Evolutionary conservation across 768 basidiomycete genomes (phyloP), one percentile per base, ranked within the genome.

Genomic region (Pleurotus salmoneostramineus): DNA sequence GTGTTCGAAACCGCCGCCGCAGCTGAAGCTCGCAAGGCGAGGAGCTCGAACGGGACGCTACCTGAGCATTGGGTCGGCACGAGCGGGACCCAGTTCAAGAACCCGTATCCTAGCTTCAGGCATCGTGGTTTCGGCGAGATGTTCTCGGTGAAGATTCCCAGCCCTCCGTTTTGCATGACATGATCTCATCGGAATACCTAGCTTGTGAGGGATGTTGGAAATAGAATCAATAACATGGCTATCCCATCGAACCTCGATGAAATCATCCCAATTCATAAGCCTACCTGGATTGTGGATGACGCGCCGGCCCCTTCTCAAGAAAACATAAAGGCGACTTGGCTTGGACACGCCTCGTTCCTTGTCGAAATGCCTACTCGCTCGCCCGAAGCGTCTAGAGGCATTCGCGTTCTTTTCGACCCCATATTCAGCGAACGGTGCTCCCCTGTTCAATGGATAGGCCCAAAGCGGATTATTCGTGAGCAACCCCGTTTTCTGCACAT

Each of bases 331-430:
- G 69, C 79, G 5, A 83, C 82, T 0, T 83, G 80, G 80, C 70
- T 83, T 0, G 82, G 82, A 7, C 82, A 83, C 66, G 82, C 82
- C 0, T 82, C 76, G 50, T 81, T 82, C 67, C 66, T 82, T 3
- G 68, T 83, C 11, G 80, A 84, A 66, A 68, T 83, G 46, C 82
- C 81, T 1, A 67, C 71, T 1, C 64, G 68, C 3, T 56, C 60
- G 6, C 64, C 62, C 2, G 56, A 34, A 5, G 67, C 62, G n/a
- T 59, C 59, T 6, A 68, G 71, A 44, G 82, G 82, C 7, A 69
- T 75, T 3, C 71, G 82, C 5, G 72, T 84, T 32, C 67, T 84
- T 2, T 82, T 81, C 60, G 82, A 83, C 57, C 81, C 80, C 17
- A 76, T 79, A 0, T 83, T 82, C 65, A 80, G 78, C 56, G 72